Evolutionary conservation across 495 filamentous ascomycete species (phyloP), one percentile per base, ranked within the genome.

Genomic region (Talaromyces liani): DNA sequence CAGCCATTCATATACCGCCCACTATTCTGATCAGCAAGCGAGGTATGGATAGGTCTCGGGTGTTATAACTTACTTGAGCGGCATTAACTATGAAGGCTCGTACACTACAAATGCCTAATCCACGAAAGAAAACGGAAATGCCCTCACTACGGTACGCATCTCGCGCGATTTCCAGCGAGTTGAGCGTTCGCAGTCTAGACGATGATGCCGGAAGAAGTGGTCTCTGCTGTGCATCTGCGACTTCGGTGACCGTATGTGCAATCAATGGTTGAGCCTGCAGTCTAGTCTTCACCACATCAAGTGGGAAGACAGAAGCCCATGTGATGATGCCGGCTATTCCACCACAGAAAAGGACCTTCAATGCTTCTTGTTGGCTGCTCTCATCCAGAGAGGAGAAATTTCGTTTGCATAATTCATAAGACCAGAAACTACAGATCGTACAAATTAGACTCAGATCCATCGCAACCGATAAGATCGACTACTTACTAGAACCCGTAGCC

Each of bases 401-500:
- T 20, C 82, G 80, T 60, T 86, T 89, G 65, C 76, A 83, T 41
- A 89, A 76, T 73, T 96, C 90, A 69, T 96, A 97, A 14, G 87
- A 86, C 87, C 87, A 92, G 73, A 96, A 97, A 71, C 86, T 88
- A 64, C 49, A 22, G 8, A 2, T 7, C 16, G 31, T 25, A 14
- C 14, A 25, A 41, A 63, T 66, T 58, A 61, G 64, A 63, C 56
- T 58, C 27, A 2, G 63, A 63, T 47, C 41, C 33, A 51, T 8
- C 10, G 56, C 45, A 34, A 4, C 49, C 60, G 66, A 67, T 58
- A 63, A 61, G 66, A 58, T 36, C n/a, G 25, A 51, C 62, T 65
- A 64, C 83, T 66, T 83, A 88, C 85, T 96, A 96, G 70, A 96
- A 96, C 3, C 92, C 92, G 72, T 95, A 96, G 20, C 92, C 92